Percentiles rank a stretch among this genome's conserved stretches.
Conservation (phyloP, 2,329 filamentous ascomycete species). For the Claviceps paspali region DNA sequence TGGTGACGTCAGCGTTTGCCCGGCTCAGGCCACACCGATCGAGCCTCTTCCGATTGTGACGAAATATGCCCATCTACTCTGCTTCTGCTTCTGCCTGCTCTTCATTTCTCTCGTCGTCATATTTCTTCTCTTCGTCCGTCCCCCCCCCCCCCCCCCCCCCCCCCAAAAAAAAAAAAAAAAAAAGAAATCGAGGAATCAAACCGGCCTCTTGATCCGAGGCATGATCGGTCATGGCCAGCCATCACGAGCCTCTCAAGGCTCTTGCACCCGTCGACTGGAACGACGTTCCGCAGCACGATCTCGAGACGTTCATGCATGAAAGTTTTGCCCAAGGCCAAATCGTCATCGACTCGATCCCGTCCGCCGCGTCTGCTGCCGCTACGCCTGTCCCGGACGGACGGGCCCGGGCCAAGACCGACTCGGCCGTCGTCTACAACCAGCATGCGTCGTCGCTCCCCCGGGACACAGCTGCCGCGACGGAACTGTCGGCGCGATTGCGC, state of each 20-base stretch:
- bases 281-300: slow-evolving; percentile 27
- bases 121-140: no score
- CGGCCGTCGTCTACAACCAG: slow-evolving; percentile 34
- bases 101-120: no score
- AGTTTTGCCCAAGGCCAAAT: slow-evolving; percentile 54
- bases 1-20: no score
- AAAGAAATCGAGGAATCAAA: no score
- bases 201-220: no score
- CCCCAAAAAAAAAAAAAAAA: no score
- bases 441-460: slow-evolving; percentile 29
- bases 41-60: no score
- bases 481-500: slow-evolving; percentile 35
- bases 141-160: no score
- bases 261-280: slow-evolving; percentile 42
- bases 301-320: slow-evolving; percentile 36
- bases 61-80: no score
- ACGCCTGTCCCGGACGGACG: slow-evolving; percentile 25
- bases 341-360: slow-evolving; percentile 62
- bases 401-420: slow-evolving; percentile 40
- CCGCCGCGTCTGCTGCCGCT: slow-evolving; percentile 16
- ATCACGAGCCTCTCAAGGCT: slow-evolving; percentile 43
- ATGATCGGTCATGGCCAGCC: slow-evolving; percentile 12
- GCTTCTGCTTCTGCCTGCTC: no score
- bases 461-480: slow-evolving; percentile 27
- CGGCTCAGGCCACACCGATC: no score